phyloP scores from a whole-genome alignment of 2,329 filamentous ascomycete species.

The Teratosphaeria nubilosa region DNA sequence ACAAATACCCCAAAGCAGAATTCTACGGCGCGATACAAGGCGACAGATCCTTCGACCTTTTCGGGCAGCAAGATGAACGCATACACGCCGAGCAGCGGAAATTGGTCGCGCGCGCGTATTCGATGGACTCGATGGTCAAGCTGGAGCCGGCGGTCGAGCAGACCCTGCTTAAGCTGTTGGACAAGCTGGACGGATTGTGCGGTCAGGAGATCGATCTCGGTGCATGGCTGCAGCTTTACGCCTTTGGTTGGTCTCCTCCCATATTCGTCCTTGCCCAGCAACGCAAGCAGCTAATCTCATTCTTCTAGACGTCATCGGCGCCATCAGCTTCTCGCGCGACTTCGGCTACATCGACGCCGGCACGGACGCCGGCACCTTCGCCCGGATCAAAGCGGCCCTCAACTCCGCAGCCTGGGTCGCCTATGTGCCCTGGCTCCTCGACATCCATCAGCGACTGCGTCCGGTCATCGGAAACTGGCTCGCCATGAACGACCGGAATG shows the following conservation, averaged over 20 bases:
- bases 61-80: constrained; percentile 26
- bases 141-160: constrained; percentile 31
- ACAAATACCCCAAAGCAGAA: neutral
- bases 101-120: constrained; percentile 25
- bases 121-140: constrained; percentile 27
- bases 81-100: constrained; percentile 27
- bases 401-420: constrained; percentile 28
- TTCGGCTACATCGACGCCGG: constrained; percentile 9
- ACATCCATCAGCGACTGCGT: constrained; percentile 23
- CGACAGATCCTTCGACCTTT: constrained; percentile 23
- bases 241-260: constrained; percentile 38
- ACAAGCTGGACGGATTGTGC: constrained; percentile 25
- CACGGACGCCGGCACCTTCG: constrained; percentile 22
- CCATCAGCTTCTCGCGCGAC: constrained; percentile 5
- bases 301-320: constrained; percentile 53
- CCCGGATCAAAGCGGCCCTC: constrained; percentile 21
- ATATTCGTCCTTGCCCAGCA: neutral
- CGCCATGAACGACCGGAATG: neutral
- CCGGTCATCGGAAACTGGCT: constrained; percentile 20
- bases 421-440: constrained; percentile 26
- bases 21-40: neutral
- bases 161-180: constrained; percentile 22
- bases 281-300: neutral
- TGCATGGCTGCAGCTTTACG: constrained; percentile 65
- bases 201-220: constrained; percentile 49